phyloP scores from a whole-genome alignment of 2,329 filamentous ascomycete genomes.

The Ophiocordyceps polyrhachis-furcata region DNA sequence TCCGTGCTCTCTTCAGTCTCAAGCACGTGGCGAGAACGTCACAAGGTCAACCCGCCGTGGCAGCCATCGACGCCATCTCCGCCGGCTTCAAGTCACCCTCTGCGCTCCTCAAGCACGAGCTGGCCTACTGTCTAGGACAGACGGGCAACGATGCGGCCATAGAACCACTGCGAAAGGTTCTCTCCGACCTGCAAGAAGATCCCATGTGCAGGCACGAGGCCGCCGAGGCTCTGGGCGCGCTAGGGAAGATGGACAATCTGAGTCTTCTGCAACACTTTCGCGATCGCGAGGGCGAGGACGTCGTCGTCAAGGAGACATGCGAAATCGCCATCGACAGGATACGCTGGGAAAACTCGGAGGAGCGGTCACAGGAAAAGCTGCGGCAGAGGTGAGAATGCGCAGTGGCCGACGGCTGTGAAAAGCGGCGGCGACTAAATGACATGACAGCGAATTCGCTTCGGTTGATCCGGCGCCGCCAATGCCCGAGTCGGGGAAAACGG shows the following conservation, averaged over 20 bases:
- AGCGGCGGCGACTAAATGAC: background rate
- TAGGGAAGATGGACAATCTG: slow-evolving; percentile 59
- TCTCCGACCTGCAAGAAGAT: slow-evolving; percentile 69
- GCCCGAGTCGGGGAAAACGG: slow-evolving; percentile 48
- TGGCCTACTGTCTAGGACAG: slow-evolving; percentile 93
- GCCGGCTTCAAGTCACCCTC: slow-evolving; percentile 72
- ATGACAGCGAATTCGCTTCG: slow-evolving; percentile 69
- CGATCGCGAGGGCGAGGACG: slow-evolving; percentile 56
- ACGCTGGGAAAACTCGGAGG: slow-evolving; percentile 71
- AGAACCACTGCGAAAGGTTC: slow-evolving; percentile 50
- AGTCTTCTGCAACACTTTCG: slow-evolving; percentile 54
- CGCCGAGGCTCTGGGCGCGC: slow-evolving; percentile 78
- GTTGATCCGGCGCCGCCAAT: slow-evolving; percentile 88
- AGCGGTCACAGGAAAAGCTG: slow-evolving; percentile 55
- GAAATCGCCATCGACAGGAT: slow-evolving; percentile 92
- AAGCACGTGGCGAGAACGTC: slow-evolving; percentile 70
- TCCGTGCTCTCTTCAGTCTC: slow-evolving; percentile 91
- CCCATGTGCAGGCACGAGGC: slow-evolving; percentile 94
- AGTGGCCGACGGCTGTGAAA: background rate
- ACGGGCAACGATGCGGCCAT: slow-evolving; percentile 61
- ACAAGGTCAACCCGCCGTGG: slow-evolving; percentile 35
- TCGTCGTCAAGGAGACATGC: slow-evolving; percentile 83
- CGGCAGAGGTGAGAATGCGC: slow-evolving; percentile 48
- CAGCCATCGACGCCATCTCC: slow-evolving; percentile 62
- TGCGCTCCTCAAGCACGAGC: slow-evolving; percentile 83